These are phyloP conservation scores for Albophoma yamanashiensis DNA, from an alignment of 2,329 filamentous ascomycete species.

Conservation along the genomic window DNA sequence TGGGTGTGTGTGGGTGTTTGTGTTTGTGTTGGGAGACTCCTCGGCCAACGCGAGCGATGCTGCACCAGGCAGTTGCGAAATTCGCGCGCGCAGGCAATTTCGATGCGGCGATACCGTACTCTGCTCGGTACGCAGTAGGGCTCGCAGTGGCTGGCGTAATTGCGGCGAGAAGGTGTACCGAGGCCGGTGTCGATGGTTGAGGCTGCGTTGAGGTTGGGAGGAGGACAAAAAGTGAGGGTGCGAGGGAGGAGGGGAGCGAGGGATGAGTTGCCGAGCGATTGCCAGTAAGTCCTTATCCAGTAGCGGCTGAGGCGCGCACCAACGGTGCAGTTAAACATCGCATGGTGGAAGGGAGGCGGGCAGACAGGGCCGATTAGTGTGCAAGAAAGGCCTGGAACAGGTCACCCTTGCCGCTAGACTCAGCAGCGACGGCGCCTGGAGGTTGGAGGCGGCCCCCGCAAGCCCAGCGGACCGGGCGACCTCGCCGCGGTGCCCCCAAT, in stretches of 20 bases:
- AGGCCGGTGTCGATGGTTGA: neutral
- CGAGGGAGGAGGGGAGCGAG: constrained; percentile 3
- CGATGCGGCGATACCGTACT: neutral
- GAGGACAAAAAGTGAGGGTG: neutral
- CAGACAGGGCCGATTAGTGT: neutral
- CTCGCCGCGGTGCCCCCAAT: neutral
- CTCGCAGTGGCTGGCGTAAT: neutral
- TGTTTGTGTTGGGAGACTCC: neutral
- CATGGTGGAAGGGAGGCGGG: neutral
- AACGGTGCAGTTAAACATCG: neutral
- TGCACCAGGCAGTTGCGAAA: neutral
- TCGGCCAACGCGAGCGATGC: neutral
- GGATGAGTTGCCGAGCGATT: neutral
- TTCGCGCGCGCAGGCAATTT: neutral
- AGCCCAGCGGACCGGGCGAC: neutral
- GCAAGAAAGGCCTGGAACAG: neutral
- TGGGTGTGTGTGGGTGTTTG: too few relatives aligned
- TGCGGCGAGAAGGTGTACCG: neutral
- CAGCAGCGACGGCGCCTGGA: neutral
- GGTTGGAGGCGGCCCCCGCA: neutral
- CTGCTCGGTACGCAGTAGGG: too few relatives aligned
- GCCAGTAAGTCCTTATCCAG: neutral
- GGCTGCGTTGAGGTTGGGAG: neutral
- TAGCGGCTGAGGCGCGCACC: neutral
- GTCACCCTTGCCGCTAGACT: neutral